A percentile compares a stretch with the other conserved stretches of the same genome.
phyloP scores from a whole-genome alignment of 805 yeast species.

The Saccharomyces kudriavzevii region DNA sequence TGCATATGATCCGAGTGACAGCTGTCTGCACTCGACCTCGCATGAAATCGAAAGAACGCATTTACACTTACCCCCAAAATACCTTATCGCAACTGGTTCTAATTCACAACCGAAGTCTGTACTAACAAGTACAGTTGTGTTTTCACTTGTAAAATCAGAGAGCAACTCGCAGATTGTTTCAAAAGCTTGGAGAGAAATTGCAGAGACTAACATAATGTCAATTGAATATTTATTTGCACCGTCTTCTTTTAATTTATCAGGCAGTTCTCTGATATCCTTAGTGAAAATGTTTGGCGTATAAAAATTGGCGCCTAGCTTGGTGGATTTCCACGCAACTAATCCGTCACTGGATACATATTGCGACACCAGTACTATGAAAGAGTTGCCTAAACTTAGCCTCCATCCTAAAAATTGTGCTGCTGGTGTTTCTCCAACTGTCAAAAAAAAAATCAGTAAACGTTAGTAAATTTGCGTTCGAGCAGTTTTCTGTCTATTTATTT shows the following conservation, averaged over 20 bases:
- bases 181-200: conserved; percentile 22
- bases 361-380: conserved; percentile 25
- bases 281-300: conserved; percentile 28
- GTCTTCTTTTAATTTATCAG: conserved; percentile 5
- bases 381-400: conserved; percentile 28
- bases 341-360: conserved; percentile 28
- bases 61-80: conserved; percentile 13
- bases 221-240: conserved; percentile 14
- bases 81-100: conserved; percentile 16
- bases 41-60: conserved; percentile 22
- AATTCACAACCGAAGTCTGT: conserved; percentile 28
- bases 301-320: conserved; percentile 27
- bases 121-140: conserved; percentile 21
- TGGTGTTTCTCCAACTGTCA: conserved; percentile 28
- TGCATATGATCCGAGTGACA: conserved; percentile 28
- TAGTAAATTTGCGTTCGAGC: background rate
- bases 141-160: conserved; percentile 10
- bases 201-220: conserved; percentile 22
- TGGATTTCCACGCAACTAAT: conserved; percentile 28
- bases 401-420: conserved; percentile 28
- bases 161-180: conserved; percentile 15
- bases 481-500: background rate
- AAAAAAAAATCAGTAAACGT: background rate
- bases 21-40: conserved; percentile 27
- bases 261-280: conserved; percentile 16